Evolutionary conservation across 305 asterid species (phyloP).

Genomic region (Petunia hybrid): DNA sequence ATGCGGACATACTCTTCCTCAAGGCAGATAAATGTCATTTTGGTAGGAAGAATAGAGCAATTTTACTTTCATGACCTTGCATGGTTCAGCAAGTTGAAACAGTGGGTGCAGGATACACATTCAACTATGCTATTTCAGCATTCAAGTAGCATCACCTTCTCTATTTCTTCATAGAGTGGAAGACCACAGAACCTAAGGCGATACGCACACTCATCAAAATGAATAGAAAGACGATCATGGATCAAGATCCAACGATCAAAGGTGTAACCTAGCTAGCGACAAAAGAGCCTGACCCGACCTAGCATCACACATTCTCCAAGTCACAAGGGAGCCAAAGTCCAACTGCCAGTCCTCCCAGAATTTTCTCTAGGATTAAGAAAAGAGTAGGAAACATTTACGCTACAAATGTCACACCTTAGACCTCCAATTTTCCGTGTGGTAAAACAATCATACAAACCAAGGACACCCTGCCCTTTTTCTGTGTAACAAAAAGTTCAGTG

Average conservation of each 20-base stretch:
- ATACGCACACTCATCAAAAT: background rate
- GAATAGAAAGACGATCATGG: background rate
- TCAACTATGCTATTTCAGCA: background rate
- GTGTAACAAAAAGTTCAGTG: background rate
- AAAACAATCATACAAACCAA: background rate
- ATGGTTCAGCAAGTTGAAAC: background rate
- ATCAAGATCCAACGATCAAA: background rate
- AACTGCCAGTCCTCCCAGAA: background rate
- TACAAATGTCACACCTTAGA: background rate
- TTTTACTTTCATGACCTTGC: background rate
- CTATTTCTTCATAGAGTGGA: background rate
- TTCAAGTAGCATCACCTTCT: background rate
- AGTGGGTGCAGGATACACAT: background rate
- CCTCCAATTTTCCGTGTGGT: background rate
- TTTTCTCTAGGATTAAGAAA: background rate
- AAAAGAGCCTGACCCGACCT: background rate
- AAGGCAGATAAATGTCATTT: conserved; percentile 8
- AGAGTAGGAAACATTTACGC: background rate
- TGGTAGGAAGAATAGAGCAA: background rate
- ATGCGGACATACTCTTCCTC: background rate
- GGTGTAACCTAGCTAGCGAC: background rate
- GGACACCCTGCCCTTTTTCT: background rate
- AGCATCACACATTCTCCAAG: background rate
- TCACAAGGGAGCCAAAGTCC: background rate
- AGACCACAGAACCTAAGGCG: background rate